Evolutionary conservation across 75 land plant genomes (phyloP), one percentile per base, ranked within the genome.

Genomic region (Pinus tabuliformis): DNA sequence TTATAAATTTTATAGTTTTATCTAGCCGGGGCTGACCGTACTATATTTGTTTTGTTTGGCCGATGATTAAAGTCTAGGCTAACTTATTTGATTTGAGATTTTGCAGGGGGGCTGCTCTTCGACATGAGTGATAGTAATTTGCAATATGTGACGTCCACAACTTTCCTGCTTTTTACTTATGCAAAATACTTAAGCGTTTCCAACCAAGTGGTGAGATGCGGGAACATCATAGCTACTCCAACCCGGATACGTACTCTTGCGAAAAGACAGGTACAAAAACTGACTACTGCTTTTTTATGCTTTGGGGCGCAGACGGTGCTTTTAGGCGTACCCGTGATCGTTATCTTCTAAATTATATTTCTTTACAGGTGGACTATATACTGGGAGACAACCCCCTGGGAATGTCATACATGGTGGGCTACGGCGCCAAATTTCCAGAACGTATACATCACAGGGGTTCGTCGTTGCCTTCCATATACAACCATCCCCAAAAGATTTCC

Each of bases 341-440:
- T 9, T 30, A 58, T 39, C 9, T 62, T 77, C 57, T 81, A 79
- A 37, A 81, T 77, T 76, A 81, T 84, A 84, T 79, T 84, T n/a
- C n/a, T 22, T 80, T 0, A 24, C 75, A 95, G 95, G 91, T 97
- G 77, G 98, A 97, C 57, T 97, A 97, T 84, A 89, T 97, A 59
- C 83, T 97, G 17, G 99, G 99, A 11, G 90, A 92, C 82, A 97
- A 97, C 74, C 95, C 98, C 71, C 82, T 93, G 77, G 95, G 85
- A 7, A 92, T 88, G 4, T 95, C 98, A 70, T 97, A 97, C 91
- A 92, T 97, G 95, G 92, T 97, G 6, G 99, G 99, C 5, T 96
- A 82, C 75, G 91, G 99, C 1, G 52, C 56, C 4, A 79, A 78
- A 2, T 96, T 76, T 70, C 99, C 99, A 20, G 79, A 77, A 71